phyloP scores from a whole-genome alignment of 495 filamentous ascomycete genomes.

The Bryoglossum gracile region DNA sequence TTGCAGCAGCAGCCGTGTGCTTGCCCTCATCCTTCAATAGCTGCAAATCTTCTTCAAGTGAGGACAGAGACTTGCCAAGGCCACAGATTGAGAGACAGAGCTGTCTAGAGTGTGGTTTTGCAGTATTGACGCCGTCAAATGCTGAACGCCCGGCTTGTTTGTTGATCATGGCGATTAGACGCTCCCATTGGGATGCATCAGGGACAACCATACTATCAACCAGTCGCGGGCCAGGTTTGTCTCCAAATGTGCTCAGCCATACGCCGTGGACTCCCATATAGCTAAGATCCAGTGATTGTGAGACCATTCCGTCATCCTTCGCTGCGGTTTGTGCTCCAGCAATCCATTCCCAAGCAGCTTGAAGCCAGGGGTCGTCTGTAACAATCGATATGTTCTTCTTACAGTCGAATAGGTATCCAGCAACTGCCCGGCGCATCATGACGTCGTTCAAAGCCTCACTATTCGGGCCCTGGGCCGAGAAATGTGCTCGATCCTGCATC shows the following conservation, averaged over 20 bases:
- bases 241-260: conserved; percentile 72
- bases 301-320: conserved; percentile 62
- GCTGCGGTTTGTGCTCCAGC: conserved; percentile 62
- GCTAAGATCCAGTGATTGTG: conserved; percentile 68
- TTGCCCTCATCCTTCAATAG: conserved; percentile 49
- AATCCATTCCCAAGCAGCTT: conserved; percentile 73
- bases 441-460: conserved; percentile 12
- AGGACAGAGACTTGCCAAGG: conserved; percentile 51
- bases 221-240: conserved; percentile 35
- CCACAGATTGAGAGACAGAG: conserved; percentile 74
- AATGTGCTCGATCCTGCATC: conserved; percentile 14
- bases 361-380: conserved; percentile 64
- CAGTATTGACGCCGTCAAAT: conserved; percentile 48
- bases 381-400: conserved; percentile 58
- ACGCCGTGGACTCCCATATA: conserved; percentile 77
- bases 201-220: conserved; percentile 33
- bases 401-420: conserved; percentile 76
- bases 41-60: conserved; percentile 48
- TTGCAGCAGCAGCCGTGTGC: conserved; percentile 74
- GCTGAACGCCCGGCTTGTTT: conserved; percentile 34
- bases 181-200: conserved; percentile 41
- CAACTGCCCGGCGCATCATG: conserved; percentile 40
- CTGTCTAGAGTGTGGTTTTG: conserved; percentile 64
- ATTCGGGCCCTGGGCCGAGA: background rate
- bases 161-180: conserved; percentile 38